phyloP scores from a whole-genome alignment of 1,284 basidiomycete genomes.

The Anthracocystis walkeri region DNA sequence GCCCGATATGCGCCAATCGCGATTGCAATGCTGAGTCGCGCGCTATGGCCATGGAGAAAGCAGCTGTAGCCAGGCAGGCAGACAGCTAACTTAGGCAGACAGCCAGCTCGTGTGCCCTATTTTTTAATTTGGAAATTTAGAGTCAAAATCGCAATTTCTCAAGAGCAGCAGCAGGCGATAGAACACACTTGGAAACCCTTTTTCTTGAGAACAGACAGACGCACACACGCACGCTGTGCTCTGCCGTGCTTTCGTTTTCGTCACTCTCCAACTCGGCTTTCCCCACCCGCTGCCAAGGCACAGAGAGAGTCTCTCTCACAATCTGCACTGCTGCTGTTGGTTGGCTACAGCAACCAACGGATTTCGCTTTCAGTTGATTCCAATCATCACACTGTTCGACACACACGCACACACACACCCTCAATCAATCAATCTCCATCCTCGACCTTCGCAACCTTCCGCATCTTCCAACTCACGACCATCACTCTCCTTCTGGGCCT shows the following conservation, averaged over 20 bases:
- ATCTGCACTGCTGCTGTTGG: no score
- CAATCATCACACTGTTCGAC: background rate
- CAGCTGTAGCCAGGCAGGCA: background rate
- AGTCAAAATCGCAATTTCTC: no score
- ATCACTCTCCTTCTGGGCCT: background rate
- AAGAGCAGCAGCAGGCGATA: no score
- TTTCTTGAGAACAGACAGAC: background rate
- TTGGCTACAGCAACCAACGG: background rate
- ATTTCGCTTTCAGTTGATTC: background rate
- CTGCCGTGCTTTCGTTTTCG: background rate
- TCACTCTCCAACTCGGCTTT: conserved; percentile 1
- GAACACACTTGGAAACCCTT: no score
- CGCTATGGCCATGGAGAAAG: conserved; percentile 3
- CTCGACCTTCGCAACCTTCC: background rate
- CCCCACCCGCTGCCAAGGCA: conserved; percentile 7
- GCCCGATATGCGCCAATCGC: conserved; percentile 2
- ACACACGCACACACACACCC: background rate
- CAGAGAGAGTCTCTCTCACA: no score
- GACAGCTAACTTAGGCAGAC: background rate
- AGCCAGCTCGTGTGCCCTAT: conserved; percentile 2
- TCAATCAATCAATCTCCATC: background rate
- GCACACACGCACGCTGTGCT: conserved; percentile 3
- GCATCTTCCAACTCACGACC: background rate
- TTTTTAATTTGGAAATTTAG: background rate
- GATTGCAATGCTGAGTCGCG: background rate